Evolutionary conservation across 192 early-diverging fungal genomes (phyloP).

Genomic region (Coemansia erecta): DNA sequence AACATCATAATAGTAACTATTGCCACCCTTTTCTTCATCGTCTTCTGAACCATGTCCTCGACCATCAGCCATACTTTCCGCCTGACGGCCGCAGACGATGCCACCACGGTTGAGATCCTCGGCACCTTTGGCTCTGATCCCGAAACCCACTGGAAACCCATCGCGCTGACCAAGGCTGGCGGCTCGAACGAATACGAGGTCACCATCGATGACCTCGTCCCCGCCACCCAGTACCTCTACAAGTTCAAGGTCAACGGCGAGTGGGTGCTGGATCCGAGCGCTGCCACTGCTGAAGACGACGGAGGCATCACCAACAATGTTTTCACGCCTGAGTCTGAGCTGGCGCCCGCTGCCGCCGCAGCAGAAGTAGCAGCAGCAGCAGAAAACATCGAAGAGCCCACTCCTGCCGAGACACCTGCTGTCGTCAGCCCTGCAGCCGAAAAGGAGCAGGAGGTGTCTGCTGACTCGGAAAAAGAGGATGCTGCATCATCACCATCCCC

Average conservation of each 20-base stretch:
- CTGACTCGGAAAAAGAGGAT: slow-evolving; percentile 1
- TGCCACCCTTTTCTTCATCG: not conserved
- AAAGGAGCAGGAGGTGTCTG: slow-evolving; percentile 3
- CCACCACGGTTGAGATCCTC: slow-evolving; percentile 30
- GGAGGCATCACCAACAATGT: slow-evolving; percentile 41
- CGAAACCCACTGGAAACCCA: slow-evolving; percentile 28
- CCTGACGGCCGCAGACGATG: slow-evolving; percentile 13
- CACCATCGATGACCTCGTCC: slow-evolving; percentile 13
- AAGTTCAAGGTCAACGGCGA: slow-evolving; percentile 46
- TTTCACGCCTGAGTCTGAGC: not conserved
- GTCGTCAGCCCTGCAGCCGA: slow-evolving; percentile 3
- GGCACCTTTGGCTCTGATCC: slow-evolving; percentile 36
- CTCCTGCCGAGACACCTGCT: not conserved
- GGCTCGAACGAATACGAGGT: slow-evolving; percentile 22
- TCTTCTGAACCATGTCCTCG: not conserved
- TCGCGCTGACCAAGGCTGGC: slow-evolving; percentile 26
- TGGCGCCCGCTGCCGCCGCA: no score
- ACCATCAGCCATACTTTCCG: slow-evolving; percentile 32
- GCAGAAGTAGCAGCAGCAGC: slow-evolving; percentile 2
- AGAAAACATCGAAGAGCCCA: not conserved
- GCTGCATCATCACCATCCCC: not conserved
- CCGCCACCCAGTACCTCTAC: slow-evolving; percentile 25
- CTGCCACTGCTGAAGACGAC: slow-evolving; percentile 24
- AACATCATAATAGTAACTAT: no score
- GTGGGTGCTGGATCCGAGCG: slow-evolving; percentile 38